Evolutionary conservation across 768 basidiomycete species (phyloP).

Genomic region (Asterophora lycoperdoides): DNA sequence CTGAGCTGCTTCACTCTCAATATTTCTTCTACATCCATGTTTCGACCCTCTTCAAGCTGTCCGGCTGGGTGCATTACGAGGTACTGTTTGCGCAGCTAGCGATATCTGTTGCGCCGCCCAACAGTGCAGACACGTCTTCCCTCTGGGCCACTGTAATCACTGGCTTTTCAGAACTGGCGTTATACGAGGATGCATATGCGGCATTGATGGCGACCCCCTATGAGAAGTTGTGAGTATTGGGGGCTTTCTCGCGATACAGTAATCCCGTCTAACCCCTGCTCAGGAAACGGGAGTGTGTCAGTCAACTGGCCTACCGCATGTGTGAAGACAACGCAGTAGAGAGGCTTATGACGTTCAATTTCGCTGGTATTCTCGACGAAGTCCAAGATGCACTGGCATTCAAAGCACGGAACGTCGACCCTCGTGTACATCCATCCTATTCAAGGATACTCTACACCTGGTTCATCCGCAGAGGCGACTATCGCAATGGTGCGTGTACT

Average conservation of each 20-base stretch:
- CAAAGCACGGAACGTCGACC: conserved; percentile 92
- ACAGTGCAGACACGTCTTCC: conserved; percentile 52
- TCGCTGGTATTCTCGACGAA: conserved; percentile 78
- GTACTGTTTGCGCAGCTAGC: conserved; percentile 77
- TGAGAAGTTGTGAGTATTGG: conserved; percentile 65
- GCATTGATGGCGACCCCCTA: conserved; percentile 71
- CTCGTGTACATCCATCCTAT: conserved; percentile 79
- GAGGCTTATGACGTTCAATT: conserved; percentile 75
- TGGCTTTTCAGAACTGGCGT: conserved; percentile 65
- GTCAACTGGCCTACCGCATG: conserved; percentile 85
- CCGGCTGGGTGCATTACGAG: conserved; percentile 52
- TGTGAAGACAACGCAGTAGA: conserved; percentile 85
- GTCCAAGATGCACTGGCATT: conserved; percentile 86
- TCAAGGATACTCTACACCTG: conserved; percentile 92
- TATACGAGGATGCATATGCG: conserved; percentile 87
- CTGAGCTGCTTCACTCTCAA: conserved; percentile 52
- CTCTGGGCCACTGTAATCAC: conserved; percentile 79
- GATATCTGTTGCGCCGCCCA: conserved; percentile 58
- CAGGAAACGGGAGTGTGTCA: conserved; percentile 80
- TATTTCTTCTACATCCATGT: conserved; percentile 77
- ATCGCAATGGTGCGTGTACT: conserved; percentile 74
- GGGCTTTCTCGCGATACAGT: conserved; percentile 1
- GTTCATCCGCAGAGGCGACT: conserved; percentile 84
- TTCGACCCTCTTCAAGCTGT: conserved; percentile 67
- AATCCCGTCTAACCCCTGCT: conserved; percentile 8